Evolutionary conservation across 768 basidiomycete genomes (phyloP), one percentile per base, ranked within the genome.

Genomic region (Lactarius quietus): DNA sequence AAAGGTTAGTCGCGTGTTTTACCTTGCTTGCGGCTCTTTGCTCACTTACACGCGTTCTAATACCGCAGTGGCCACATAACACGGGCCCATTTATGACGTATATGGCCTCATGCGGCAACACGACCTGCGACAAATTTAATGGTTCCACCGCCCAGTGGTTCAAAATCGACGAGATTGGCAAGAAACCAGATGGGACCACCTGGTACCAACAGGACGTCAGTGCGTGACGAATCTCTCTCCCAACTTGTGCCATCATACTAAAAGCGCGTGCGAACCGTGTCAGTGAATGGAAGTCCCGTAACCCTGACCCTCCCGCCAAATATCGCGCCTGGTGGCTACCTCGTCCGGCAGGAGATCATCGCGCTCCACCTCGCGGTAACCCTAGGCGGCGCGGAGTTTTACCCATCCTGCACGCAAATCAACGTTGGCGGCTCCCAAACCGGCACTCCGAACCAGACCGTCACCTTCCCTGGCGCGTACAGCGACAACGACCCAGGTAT

Each of bases 311-410:
- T 80, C 45, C 78, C 78, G n/a, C 26, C 55, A 23, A 82, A 80
- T 53, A 73, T 93, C 61, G 79, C 84, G 3, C 76, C 87, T 3
- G 91, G 91, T 6, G 83, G 87, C 69, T 92, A 92, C 74, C 78
- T 93, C 64, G 74, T 92, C 72, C 88, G 90, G 1, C 86, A 90
- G 73, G 90, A 93, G 73, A 87, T 92, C 74, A 86, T 92, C 73
- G 86, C 87, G 12, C 83, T 92, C 17, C 91, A 92, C 71, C 80
- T 86, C 54, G 90, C 82, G 7, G 78, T 72, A n/a, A 68, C 71
- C 2, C 12, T 71, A 20, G 85, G 86, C 6, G 88, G 88, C 23
- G 90, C 89, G 1, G 91, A 93, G 75, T 93, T 92, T 75, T 93
- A 93, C 73, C 86, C 88, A 0, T 83, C 84, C 31, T 93, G 91